Evolutionary conservation across 1,284 basidiomycete genomes (phyloP), one percentile per base, ranked within the genome.

Genomic region (Caloboletus inedulis): DNA sequence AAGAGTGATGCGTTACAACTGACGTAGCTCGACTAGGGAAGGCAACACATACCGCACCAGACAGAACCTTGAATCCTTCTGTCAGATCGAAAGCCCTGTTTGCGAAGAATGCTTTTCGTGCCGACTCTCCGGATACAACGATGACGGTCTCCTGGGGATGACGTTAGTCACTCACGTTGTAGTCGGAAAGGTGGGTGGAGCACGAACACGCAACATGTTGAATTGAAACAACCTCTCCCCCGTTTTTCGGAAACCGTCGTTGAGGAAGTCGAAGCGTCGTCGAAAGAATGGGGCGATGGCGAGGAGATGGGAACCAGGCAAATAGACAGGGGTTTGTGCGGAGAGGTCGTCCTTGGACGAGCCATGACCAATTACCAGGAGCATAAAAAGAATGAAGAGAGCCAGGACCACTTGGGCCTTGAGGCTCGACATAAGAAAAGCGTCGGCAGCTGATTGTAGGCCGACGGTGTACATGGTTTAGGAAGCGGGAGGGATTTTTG

Each of bases 1-100:
- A 47, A 37, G 23, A 30, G 23, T 44, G 54, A 51, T 37, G 58
- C 46, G 33, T 54, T 45, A 50, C 45, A 25, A 52, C 37, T 14
- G 21, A 53, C 30, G 33, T 5, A 14, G 44, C 47, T 30, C 51
- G 57, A 47, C 37, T 45, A 46, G 49, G 45, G 37, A 43, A 47
- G 21, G 44, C 41, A 33, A 45, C 44, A 77, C 82, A 57, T 64
- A 89, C 87, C 49, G 84, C 85, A 49, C 87, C 86, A 49, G 85
- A 87, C 54, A 89, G 75, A 59, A 86, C 78, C 61, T 82, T 84
- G 73, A 87, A 89, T 14, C 85, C 86, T 71, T 87, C 84, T 41
- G 82, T 84, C 49, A 89, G 76, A 68, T 89, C 85, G 56, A 89
- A 78, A 16, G 77, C 76, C 69, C 79, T 82, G 49, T 84, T 78